phyloP scores from a whole-genome alignment of 495 filamentous ascomycete genomes.

The Cercophora sp. region DNA sequence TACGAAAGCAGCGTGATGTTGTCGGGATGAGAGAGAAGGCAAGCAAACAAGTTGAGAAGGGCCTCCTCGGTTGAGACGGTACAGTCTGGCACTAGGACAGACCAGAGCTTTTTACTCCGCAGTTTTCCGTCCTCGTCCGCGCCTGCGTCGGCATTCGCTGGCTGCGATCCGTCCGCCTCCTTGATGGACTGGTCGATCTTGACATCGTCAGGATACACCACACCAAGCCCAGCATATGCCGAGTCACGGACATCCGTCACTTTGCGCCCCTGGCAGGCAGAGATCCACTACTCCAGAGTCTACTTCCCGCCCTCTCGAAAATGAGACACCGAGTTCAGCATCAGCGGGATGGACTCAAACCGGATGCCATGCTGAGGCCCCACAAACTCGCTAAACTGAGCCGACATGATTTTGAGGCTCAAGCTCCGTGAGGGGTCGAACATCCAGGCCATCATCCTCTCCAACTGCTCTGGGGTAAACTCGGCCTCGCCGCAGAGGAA shows the following conservation, averaged over 20 bases:
- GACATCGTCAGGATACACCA: background rate
- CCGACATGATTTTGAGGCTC: background rate
- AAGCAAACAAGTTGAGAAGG: background rate
- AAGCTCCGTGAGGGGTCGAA: background rate
- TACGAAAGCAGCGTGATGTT: background rate
- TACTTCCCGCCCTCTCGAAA: background rate
- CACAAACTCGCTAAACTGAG: background rate
- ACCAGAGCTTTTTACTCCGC: background rate
- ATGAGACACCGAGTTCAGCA: background rate
- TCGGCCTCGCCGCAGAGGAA: background rate
- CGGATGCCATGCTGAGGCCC: background rate
- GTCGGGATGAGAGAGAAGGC: background rate
- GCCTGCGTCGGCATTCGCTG: background rate
- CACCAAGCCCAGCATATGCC: background rate
- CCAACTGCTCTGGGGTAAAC: background rate
- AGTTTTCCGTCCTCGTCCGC: background rate
- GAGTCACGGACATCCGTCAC: background rate
- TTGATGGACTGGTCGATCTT: background rate
- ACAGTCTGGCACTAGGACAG: background rate
- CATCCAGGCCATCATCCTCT: background rate
- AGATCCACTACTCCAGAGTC: background rate
- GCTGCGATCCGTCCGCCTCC: background rate
- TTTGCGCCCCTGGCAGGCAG: background rate
- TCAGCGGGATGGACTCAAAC: background rate
- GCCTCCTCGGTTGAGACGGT: background rate